These are phyloP conservation scores for Phytophthora hybrid DNA, from an alignment of 352 stramenopile species.

Conservation along the genomic window DNA sequence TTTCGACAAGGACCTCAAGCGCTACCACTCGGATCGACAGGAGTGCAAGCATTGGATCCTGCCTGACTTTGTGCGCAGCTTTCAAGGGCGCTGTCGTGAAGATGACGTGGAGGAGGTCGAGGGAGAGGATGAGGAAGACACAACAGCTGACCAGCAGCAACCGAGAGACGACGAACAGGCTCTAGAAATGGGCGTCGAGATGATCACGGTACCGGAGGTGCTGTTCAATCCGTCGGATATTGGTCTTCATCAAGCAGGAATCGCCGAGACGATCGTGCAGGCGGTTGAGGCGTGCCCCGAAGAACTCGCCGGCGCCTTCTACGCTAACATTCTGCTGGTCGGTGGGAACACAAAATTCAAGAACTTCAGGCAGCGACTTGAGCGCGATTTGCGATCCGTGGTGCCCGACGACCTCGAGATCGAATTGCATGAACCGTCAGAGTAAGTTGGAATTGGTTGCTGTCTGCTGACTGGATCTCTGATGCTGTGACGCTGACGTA, in stretches of 20 bases:
- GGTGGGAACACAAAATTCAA: slow-evolving; percentile 91
- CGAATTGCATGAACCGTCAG: slow-evolving; percentile 42
- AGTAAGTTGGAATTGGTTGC: slow-evolving; percentile 52
- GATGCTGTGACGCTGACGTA: background rate
- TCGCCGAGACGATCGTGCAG: slow-evolving; percentile 89
- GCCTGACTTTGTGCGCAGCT: slow-evolving; percentile 82
- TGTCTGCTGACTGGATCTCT: background rate
- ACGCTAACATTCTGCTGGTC: slow-evolving; percentile 88
- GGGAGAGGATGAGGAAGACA: slow-evolving; percentile 24
- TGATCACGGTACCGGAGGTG: slow-evolving; percentile 91
- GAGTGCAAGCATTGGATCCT: slow-evolving; percentile 78
- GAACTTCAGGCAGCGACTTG: slow-evolving; percentile 81
- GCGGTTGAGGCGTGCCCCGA: slow-evolving; percentile 80
- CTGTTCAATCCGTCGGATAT: slow-evolving; percentile 94
- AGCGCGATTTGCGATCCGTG: slow-evolving; percentile 67
- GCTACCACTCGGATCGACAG: slow-evolving; percentile 46
- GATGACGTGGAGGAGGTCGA: slow-evolving; percentile 31
- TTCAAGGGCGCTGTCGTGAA: slow-evolving; percentile 56
- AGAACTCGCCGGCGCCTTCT: slow-evolving; percentile 76
- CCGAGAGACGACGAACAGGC: slow-evolving; percentile 60
- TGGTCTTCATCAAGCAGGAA: slow-evolving; percentile 85
- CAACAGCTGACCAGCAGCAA: slow-evolving; percentile 17
- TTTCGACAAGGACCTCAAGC: slow-evolving; percentile 81
- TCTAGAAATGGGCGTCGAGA: slow-evolving; percentile 88
- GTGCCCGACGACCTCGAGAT: slow-evolving; percentile 63